Evolutionary conservation across 1,284 basidiomycete species (phyloP), one percentile per base, ranked within the genome.

Genomic region (Abortiporus biennis): DNA sequence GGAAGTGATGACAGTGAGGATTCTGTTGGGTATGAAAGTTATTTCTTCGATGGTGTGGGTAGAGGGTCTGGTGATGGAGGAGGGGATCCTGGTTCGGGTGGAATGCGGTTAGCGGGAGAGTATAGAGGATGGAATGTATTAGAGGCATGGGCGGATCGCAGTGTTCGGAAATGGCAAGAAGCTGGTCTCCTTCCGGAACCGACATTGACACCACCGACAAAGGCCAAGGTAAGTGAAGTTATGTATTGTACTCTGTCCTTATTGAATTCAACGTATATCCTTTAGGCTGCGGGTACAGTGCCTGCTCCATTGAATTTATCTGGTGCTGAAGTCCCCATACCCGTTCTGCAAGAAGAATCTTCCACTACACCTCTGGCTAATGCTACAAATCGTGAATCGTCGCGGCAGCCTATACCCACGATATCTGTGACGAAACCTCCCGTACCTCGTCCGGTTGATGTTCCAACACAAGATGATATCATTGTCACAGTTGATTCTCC

Each of bases 91-190:
- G 81, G 85, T 24, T 61, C 72, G 13, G 80, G 77, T 17, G 81
- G 79, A 3, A 60, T 92, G 54, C 72, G 82, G 38, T 64, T 93
- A 50, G 72, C 74, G 2, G 91, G 90, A 22, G 82, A 90, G 59
- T 94, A 94, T 59, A 76, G 78, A 58, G 92, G 92, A 1, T 94
- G 91, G 92, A 86, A 72, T 57, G 86, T 92, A 12, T 66, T 94
- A 46, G 92, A 95, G 61, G 92, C 91, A 16, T 89, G 85, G 82
- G 92, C 89, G 43, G 92, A 94, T 64, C 74, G 75, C 52, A 92
- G 89, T 61, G 70, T 91, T 38, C 75, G 83, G 57, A 80, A 80
- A 57, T 95, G 92, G 92, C 78, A 84, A 46, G 80, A 85, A 53
- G 70, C 80, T 22, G 90, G 90, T 3, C 62, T 91, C 23, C 70